Percentiles rank a stretch among this genome's conserved stretches.
Evolutionary conservation across 129 eudicot genomes (phyloP).

Genomic region (Cynara cardunculus): DNA sequence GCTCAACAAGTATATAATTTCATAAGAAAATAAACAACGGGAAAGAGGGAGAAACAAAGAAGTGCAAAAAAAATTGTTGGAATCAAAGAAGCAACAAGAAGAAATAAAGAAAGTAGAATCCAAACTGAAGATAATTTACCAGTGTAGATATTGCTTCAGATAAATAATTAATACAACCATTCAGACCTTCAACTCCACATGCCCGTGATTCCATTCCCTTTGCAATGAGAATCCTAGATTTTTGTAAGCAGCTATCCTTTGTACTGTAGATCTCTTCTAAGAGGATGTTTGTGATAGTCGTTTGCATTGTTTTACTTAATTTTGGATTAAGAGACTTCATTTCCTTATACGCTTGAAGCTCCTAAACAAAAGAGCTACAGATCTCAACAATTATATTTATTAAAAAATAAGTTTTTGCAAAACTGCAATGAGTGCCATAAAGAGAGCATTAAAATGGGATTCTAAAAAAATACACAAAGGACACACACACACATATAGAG

Average conservation of each 20-base stretch:
- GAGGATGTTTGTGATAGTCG: conserved; percentile 47
- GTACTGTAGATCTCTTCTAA: conserved; percentile 55
- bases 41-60: not conserved
- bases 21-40: conserved; percentile 6
- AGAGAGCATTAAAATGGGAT: not conserved
- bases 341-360: conserved; percentile 66
- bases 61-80: not conserved
- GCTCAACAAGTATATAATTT: conserved; percentile 19
- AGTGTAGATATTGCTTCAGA: conserved; percentile 59
- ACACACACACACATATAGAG: not conserved
- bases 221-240: conserved; percentile 55
- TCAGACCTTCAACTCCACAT: conserved; percentile 51
- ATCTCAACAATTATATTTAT: conserved; percentile 1
- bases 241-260: conserved; percentile 46
- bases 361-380: conserved; percentile 43
- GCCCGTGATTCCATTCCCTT: conserved; percentile 64
- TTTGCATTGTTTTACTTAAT: conserved; percentile 52
- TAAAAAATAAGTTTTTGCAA: not conserved
- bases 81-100: conserved; percentile 2
- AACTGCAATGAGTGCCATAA: not conserved
- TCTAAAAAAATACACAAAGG: not conserved
- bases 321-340: conserved; percentile 43
- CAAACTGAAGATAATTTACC: conserved; percentile 41
- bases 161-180: conserved; percentile 53
- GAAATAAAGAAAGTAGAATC: not conserved